These are phyloP conservation scores for Fusarium ramigenum DNA, from an alignment of 2,329 filamentous ascomycete species.

Conservation along the genomic window DNA sequence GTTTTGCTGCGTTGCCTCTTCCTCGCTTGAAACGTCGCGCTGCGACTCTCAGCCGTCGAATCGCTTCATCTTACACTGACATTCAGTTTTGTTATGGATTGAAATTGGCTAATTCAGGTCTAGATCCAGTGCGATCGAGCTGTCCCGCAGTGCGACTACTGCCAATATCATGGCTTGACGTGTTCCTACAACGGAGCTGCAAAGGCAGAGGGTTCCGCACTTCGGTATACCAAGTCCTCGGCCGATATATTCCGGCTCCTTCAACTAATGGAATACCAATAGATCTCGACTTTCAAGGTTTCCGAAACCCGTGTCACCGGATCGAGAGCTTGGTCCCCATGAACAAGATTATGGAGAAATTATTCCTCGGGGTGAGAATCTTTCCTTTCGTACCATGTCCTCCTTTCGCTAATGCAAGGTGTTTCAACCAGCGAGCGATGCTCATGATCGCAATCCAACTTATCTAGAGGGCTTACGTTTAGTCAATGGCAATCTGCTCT, in stretches of 20 bases:
- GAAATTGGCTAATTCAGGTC: rapidly evolving
- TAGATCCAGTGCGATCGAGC: slow-evolving; percentile 8
- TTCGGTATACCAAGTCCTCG: neutral
- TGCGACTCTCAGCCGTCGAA: neutral
- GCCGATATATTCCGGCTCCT: no score
- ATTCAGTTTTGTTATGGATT: no score
- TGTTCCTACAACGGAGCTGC: neutral
- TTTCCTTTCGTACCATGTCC: rapidly evolving
- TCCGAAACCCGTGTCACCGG: rapidly evolving
- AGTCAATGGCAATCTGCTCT: neutral
- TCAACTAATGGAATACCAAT: no score
- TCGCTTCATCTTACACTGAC: no score
- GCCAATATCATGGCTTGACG: neutral
- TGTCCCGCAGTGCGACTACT: slow-evolving; percentile 4
- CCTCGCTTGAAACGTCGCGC: neutral
- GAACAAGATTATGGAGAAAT: neutral
- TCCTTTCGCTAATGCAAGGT: rapidly evolving
- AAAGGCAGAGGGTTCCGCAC: neutral
- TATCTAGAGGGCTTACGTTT: neutral
- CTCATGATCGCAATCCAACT: neutral
- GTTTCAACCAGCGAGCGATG: rapidly evolving
- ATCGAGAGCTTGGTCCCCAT: no score
- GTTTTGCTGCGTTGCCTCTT: neutral
- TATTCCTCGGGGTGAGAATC: rapidly evolving
- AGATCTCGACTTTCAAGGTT: neutral